phyloP scores from a whole-genome alignment of 2,329 filamentous ascomycete species.

The Colletotrichum magnum region DNA sequence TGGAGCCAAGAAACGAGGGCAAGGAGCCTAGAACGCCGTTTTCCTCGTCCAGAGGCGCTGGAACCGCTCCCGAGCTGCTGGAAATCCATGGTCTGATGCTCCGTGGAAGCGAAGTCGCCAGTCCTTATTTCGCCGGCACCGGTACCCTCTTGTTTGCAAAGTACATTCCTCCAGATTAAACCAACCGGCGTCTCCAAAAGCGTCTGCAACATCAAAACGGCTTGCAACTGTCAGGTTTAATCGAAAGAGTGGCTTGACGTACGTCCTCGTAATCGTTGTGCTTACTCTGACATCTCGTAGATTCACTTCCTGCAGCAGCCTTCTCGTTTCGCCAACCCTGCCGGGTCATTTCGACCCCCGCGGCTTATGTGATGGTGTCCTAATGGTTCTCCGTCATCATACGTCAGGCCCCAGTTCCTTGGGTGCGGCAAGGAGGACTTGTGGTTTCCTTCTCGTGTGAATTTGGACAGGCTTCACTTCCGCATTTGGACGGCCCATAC shows the following conservation, averaged over 20 bases:
- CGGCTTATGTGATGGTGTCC: constrained; percentile 30
- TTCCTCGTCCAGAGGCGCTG: constrained; percentile 26
- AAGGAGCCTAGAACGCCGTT: constrained; percentile 37
- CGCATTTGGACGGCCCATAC: constrained; percentile 23
- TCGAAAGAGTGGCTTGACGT: not conserved
- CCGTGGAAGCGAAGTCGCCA: constrained; percentile 12
- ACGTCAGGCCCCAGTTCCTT: constrained; percentile 39
- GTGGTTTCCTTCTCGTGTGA: constrained; percentile 22
- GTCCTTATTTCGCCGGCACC: not conserved
- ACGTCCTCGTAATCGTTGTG: constrained; percentile 11
- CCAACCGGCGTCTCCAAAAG: not conserved
- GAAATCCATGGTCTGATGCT: constrained; percentile 24
- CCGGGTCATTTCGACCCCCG: constrained; percentile 17
- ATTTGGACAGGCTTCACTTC: constrained; percentile 33
- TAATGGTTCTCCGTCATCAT: constrained; percentile 39
- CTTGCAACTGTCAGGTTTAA: too few relatives aligned
- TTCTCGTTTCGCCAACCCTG: constrained; percentile 22
- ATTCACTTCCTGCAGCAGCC: constrained; percentile 10
- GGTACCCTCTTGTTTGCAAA: not conserved
- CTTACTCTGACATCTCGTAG: constrained; percentile 26
- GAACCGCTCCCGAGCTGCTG: constrained; percentile 32
- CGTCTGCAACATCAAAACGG: not conserved
- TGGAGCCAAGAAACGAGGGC: constrained; percentile 26
- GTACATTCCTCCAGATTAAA: not conserved
- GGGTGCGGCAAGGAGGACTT: constrained; percentile 23